Conservation (phyloP, 163 green algal genomes). For the Smithsoniella earleae region DNA sequence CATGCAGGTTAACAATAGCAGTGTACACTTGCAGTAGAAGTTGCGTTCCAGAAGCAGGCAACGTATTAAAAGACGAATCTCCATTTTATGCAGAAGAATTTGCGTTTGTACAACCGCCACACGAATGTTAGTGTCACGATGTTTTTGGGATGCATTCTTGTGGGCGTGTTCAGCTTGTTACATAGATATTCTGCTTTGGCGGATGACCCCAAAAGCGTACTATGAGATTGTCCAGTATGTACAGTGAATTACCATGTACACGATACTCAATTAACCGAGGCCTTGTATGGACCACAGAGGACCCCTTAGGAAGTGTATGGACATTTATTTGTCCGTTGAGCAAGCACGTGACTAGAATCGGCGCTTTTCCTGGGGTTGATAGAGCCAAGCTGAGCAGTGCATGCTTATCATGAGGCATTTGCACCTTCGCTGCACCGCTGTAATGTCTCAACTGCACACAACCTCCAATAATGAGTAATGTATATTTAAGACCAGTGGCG, state of each 20-base stretch:
- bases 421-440: background rate
- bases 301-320: background rate
- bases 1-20: constrained; percentile 50
- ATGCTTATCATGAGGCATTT: background rate
- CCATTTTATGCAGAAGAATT: constrained; percentile 63
- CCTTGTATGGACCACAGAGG: constrained; percentile 3
- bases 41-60: constrained; percentile 38
- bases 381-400: background rate
- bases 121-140: too few species aligned
- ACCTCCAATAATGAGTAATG: background rate
- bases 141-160: too few species aligned
- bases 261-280: background rate
- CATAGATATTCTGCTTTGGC: too few species aligned
- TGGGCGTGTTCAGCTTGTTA: too few species aligned
- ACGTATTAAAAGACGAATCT: constrained; percentile 60
- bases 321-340: background rate
- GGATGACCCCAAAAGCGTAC: background rate
- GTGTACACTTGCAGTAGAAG: constrained; percentile 61
- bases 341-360: background rate
- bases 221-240: background rate
- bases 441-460: background rate
- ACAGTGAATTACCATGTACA: background rate
- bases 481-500: background rate
- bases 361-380: background rate
- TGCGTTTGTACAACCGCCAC: constrained; percentile 63